These are phyloP conservation scores for Neurospora sp. DNA, from an alignment of 495 filamentous ascomycete species.

Conservation along the genomic window DNA sequence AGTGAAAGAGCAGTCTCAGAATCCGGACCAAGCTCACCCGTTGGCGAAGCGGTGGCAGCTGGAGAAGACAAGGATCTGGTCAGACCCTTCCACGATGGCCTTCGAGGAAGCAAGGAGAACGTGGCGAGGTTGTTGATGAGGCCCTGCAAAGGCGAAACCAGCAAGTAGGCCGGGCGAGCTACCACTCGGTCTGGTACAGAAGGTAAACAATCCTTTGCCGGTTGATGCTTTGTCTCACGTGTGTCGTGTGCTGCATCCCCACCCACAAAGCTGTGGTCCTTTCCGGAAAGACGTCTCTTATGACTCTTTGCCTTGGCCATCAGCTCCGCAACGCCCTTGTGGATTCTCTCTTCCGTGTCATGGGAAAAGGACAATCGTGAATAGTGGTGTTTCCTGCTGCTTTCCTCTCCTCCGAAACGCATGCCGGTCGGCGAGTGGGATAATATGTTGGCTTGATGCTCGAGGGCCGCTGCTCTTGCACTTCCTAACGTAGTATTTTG, in stretches of 20 bases:
- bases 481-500: slow-evolving; percentile 32
- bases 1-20: background rate
- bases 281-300: slow-evolving; percentile 6
- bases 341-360: slow-evolving; percentile 28
- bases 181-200: slow-evolving; percentile 12
- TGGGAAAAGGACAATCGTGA: slow-evolving; percentile 14
- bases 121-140: slow-evolving; percentile 50
- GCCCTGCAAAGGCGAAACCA: slow-evolving; percentile 71
- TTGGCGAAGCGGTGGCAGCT: background rate
- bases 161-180: slow-evolving; percentile 52
- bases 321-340: slow-evolving; percentile 30
- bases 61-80: background rate
- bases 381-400: slow-evolving; percentile 22
- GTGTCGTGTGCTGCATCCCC: background rate
- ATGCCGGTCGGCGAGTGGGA: slow-evolving; percentile 23
- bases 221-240: slow-evolving; percentile 7
- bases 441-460: slow-evolving; percentile 13
- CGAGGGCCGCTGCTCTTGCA: slow-evolving; percentile 11
- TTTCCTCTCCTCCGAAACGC: slow-evolving; percentile 31
- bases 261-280: background rate
- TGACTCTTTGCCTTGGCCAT: slow-evolving; percentile 24
- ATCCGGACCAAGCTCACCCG: background rate
- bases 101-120: slow-evolving; percentile 31
- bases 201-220: slow-evolving; percentile 12
- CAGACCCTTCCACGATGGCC: slow-evolving; percentile 2